Base-by-base conservation (phyloP, 306 rosid genomes). In the Gastrolobium villosum region DNA sequence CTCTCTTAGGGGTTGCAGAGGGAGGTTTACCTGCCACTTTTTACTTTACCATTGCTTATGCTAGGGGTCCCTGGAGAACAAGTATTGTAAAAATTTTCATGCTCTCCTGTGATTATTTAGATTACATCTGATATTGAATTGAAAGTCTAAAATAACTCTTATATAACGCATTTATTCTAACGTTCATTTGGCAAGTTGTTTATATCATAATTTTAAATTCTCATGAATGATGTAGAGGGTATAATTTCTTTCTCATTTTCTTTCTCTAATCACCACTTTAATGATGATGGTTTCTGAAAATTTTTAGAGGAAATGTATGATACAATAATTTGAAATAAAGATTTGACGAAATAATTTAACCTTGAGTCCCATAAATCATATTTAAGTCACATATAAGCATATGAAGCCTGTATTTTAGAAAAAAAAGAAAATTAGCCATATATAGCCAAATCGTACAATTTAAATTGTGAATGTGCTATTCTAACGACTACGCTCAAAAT, bases 51-150 rank as follows among this genome's bases (percentile, higher is more conserved):
- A 34, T 72, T 57, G 77, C 30, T 37, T 75, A 55, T 63, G 6
- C 39, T n/a, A 59, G 13, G 13, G 65, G 35, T 66, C 65, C 34
- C 9, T n/a, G 44, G 15, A 65, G 79, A 55, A 74, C 53, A 81
- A 59, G 7, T 32, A 20, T 50, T 76, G 81, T 82, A 62, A 53
- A 68, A 62, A 4, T 70, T 56, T 57, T 11, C 63, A 20, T 52
- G 20, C 44, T 72, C 60, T 52, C 15, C 39, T 68, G 14, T 75
- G 72, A 68, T 67, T 81, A 65, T 74, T 75, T 69, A 70, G 77
- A 36, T 60, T 59, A 28, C 13, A 61, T 49, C 50, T 28, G 63
- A 59, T 48, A 35, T 45, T 48, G 28, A 60, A 11, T 37, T 70
- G 31, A 69, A 57, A 28, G 35, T 45, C 26, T 44, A 20, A 52